These are phyloP conservation scores for Hammondia hammondi DNA, from an alignment of 169 alveolate genomes.

Conservation along the genomic window DNA sequence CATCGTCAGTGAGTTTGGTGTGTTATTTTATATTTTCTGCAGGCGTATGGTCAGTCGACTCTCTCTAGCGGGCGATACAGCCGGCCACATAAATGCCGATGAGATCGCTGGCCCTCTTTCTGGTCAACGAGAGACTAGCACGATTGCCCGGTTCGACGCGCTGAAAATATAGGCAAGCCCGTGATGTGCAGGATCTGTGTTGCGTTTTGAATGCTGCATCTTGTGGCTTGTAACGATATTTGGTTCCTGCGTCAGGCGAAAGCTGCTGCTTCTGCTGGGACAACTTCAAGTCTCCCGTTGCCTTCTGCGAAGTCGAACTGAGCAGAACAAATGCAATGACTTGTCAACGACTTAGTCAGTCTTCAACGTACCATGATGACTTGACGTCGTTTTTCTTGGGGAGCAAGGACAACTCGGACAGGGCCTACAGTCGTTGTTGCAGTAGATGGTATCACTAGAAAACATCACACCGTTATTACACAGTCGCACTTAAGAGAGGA, in stretches of 20 bases:
- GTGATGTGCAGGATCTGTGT: background rate
- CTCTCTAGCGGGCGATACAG: background rate
- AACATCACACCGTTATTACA: too few relatives aligned
- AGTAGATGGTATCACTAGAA: background rate
- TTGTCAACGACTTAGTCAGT: background rate
- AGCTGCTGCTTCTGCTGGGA: conserved; percentile 7
- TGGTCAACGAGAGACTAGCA: background rate
- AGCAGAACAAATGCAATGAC: background rate
- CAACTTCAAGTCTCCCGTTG: background rate
- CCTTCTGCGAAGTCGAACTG: conserved; percentile 38
- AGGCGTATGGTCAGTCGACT: background rate
- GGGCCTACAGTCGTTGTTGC: background rate
- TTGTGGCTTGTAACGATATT: background rate
- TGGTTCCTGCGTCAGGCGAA: background rate
- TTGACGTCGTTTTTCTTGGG: background rate
- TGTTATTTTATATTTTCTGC: background rate
- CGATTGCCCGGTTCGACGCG: background rate
- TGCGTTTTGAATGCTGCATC: too few relatives aligned
- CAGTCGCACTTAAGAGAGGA: background rate
- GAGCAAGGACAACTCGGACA: conserved; percentile 20
- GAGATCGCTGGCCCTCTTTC: background rate
- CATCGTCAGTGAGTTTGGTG: too few relatives aligned
- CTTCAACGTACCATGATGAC: background rate
- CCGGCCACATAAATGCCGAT: background rate
- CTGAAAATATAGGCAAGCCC: background rate